Evolutionary conservation across 1,139 yeast genomes (phyloP), one percentile per base, ranked within the genome.

Genomic region (Yamadazyma epiphylla): DNA sequence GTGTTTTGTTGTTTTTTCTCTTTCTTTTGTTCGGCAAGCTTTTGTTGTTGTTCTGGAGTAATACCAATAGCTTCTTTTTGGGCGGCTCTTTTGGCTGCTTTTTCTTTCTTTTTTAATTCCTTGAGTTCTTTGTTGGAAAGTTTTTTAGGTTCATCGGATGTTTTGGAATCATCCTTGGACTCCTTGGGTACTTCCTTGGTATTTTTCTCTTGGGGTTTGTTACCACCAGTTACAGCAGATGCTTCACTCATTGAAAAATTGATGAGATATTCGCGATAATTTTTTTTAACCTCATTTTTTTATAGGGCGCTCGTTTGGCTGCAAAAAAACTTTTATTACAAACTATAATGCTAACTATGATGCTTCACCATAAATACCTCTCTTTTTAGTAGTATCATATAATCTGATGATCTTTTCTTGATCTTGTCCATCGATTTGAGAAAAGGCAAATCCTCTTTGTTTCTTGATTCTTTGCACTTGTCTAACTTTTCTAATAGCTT

Each of bases 391-490:
- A 3, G 97, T 91, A 57, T 94, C 98, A 49, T 94, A 94, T 63
- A 94, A 86, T 49, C 98, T 75, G 30, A 94, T 82, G 41, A 94
- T 77, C 51, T 81, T 80, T 41, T 87, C 95, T 58, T 91, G 97
- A 28, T 95, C 95, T 48, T 80, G 83, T 46, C 85, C 94, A 45
- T 88, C 96, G 30, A 86, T 91, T 58, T 91, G 98, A 3, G 97
- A 88, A 50, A 91, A 94, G 2, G 99, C 99, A 70, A 87, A 94
- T 13, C 98, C 98, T 60, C 98, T 81, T 63, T 91, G 98, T 52
- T 91, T 94, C 53, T 94, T 86, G 83, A 91, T 89, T 58, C 99
- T 76, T 58, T 91, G 96, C 22, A 94, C 97, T 58, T 94, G 98
- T 58, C 99, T 81, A 24, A 91, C 97, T 54, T 89, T 91, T 52